These are phyloP conservation scores for Pulveroboletus frians DNA, from an alignment of 768 basidiomycete species.

Conservation along the genomic window DNA sequence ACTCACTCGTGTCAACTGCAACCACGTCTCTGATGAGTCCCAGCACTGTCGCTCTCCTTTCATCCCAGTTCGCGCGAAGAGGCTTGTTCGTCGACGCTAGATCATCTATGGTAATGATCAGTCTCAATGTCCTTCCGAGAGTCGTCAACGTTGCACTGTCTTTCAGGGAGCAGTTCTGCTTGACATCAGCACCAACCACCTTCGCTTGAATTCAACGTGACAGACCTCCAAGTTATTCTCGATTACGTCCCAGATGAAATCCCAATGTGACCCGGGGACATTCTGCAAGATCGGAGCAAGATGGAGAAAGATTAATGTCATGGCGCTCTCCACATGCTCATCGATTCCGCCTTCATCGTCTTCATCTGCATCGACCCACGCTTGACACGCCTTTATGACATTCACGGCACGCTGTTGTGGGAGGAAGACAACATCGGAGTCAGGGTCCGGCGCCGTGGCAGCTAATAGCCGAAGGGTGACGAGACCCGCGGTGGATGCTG, in stretches of 20 bases:
- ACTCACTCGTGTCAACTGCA: slow-evolving; percentile 48
- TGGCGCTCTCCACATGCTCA: slow-evolving; percentile 73
- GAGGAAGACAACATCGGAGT: slow-evolving; percentile 79
- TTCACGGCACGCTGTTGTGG: slow-evolving; percentile 83
- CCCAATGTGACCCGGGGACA: slow-evolving; percentile 87
- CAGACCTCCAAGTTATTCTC: slow-evolving; percentile 85
- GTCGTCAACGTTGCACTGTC: slow-evolving; percentile 56
- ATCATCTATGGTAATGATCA: slow-evolving; percentile 67
- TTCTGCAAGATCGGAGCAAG: slow-evolving; percentile 87
- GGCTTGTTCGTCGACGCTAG: slow-evolving; percentile 67
- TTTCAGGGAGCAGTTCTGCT: slow-evolving; percentile 54
- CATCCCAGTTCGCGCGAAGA: slow-evolving; percentile 65
- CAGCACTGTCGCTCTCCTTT: slow-evolving; percentile 47
- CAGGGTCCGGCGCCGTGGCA: slow-evolving; percentile 68
- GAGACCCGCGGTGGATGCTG: slow-evolving; percentile 68
- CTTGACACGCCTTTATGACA: slow-evolving; percentile 75
- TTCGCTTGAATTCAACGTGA: neutral
- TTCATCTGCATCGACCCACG: slow-evolving; percentile 66
- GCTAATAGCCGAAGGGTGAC: slow-evolving; percentile 61
- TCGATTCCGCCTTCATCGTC: slow-evolving; percentile 56
- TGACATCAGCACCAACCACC: neutral
- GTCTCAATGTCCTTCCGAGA: slow-evolving; percentile 62
- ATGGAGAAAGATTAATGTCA: slow-evolving; percentile 68
- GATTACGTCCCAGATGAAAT: slow-evolving; percentile 82
- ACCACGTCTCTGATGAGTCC: slow-evolving; percentile 59